These are phyloP conservation scores for Aspergillus incahuasiensis DNA, from an alignment of 495 filamentous ascomycete species.

Conservation along the genomic window DNA sequence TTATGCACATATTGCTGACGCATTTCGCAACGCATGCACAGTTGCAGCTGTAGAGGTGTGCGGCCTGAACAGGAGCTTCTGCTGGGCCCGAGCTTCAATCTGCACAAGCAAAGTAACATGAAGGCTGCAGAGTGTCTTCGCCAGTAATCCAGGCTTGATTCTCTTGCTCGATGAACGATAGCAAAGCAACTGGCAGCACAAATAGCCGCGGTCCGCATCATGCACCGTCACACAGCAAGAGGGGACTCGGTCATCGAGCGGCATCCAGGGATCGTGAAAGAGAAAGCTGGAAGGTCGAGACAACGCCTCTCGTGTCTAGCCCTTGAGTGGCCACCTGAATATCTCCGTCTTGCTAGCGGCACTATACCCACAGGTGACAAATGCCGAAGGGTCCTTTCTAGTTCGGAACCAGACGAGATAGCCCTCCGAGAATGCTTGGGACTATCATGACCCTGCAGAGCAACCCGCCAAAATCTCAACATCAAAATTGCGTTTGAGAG, in stretches of 20 bases:
- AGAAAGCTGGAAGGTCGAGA: conserved; percentile 1
- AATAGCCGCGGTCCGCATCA: conserved; percentile 12
- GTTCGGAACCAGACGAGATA: not conserved
- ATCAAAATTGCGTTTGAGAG: not conserved
- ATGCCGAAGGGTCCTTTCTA: conserved; percentile 8
- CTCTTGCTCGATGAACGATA: conserved; percentile 11
- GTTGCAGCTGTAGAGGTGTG: not conserved
- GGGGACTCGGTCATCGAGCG: not conserved
- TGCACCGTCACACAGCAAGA: conserved; percentile 10
- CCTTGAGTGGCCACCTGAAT: not conserved
- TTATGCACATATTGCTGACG: not conserved
- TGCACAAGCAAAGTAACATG: not conserved
- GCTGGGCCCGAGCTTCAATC: not conserved
- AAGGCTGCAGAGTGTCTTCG: not conserved
- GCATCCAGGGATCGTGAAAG: not conserved
- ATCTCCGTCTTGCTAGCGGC: conserved; percentile 9
- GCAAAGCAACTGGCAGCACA: conserved; percentile 10
- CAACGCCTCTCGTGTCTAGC: not conserved
- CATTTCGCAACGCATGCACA: not conserved
- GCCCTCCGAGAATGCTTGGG: not conserved
- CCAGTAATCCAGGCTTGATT: not conserved
- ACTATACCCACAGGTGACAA: conserved; percentile 19
- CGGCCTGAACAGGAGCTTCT: not conserved
- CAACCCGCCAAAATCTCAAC: not conserved
- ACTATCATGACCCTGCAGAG: conserved; percentile 7